A percentile compares a stretch with the other conserved stretches of the same genome.
These are phyloP conservation scores for Actinomucor elegans DNA, from an alignment of 371 early-diverging fungal species.

Conservation along the genomic window DNA sequence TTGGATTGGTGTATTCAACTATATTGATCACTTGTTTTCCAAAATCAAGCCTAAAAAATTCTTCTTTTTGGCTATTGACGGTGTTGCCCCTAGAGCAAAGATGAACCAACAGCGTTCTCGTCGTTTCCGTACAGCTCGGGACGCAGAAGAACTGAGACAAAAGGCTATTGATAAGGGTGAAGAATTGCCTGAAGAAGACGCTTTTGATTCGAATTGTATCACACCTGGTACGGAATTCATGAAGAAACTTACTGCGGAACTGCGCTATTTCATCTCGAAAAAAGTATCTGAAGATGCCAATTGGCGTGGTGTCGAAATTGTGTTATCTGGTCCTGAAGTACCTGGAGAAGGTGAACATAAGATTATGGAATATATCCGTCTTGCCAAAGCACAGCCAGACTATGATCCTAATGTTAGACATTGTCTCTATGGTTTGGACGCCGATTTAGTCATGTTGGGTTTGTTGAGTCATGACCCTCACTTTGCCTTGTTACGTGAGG, in stretches of 20 bases:
- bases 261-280: slow-evolving; percentile 91
- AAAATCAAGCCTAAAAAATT: slow-evolving; percentile 94
- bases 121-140: slow-evolving; percentile 93
- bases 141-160: slow-evolving; percentile 67
- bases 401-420: slow-evolving; percentile 89
- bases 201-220: slow-evolving; percentile 98
- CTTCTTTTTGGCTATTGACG: slow-evolving; percentile 97
- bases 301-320: slow-evolving; percentile 88
- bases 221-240: slow-evolving; percentile 99
- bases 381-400: slow-evolving; percentile 74
- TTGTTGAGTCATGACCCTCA: slow-evolving; percentile 95
- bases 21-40: slow-evolving; percentile 92
- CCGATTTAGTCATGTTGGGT: slow-evolving; percentile 98
- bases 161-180: slow-evolving; percentile 68
- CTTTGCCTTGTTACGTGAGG: slow-evolving; percentile 95
- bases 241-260: slow-evolving; percentile 80
- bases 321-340: slow-evolving; percentile 93
- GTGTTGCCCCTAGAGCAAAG: slow-evolving; percentile 98
- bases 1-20: slow-evolving; percentile 92
- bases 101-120: slow-evolving; percentile 99
- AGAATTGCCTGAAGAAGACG: slow-evolving; percentile 68
- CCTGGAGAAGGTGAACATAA: slow-evolving; percentile 99
- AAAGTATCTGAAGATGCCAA: slow-evolving; percentile 88
- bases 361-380: slow-evolving; percentile 97
- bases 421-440: slow-evolving; percentile 98